These are phyloP conservation scores for Lyophyllum decastes DNA, from an alignment of 768 basidiomycete species.

Conservation along the genomic window DNA sequence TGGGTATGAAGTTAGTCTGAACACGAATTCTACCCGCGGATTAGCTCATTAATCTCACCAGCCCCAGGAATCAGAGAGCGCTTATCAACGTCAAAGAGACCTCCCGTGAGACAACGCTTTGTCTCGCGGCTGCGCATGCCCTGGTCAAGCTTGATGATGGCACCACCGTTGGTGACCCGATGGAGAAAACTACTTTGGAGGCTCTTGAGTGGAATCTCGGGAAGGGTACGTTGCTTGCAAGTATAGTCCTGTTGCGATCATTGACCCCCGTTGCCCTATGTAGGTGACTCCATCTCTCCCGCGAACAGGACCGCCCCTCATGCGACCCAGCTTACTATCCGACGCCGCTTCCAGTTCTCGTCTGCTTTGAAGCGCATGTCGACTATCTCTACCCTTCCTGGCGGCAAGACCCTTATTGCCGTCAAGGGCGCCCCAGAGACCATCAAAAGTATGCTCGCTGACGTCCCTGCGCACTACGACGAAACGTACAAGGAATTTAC, in stretches of 20 bases:
- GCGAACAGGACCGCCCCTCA: conserved; percentile 53
- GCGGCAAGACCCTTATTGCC: conserved; percentile 61
- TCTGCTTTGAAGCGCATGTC: conserved; percentile 98
- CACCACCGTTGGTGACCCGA: conserved; percentile 93
- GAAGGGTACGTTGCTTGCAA: conserved; percentile 47
- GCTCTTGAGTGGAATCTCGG: conserved; percentile 86
- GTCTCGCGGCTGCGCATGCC: conserved; percentile 94
- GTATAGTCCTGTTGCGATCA: conserved; percentile 35
- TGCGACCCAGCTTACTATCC: conserved; percentile 66
- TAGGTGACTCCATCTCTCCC: conserved; percentile 74
- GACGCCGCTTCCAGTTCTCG: conserved; percentile 96
- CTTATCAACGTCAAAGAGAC: conserved; percentile 82
- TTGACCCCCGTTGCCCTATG: conserved; percentile 44
- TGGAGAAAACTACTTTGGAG: conserved; percentile 96
- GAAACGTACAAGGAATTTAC: conserved; percentile 96
- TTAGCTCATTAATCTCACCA: conserved; percentile 27
- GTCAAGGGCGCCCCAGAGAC: conserved; percentile 99
- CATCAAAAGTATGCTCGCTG: conserved; percentile 81
- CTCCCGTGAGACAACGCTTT: conserved; percentile 75
- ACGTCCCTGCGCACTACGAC: conserved; percentile 81
- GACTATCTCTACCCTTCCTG: conserved; percentile 71
- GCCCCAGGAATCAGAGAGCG: conserved; percentile 57
- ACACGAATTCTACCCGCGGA: not conserved
- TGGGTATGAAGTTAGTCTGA: conserved; percentile 80
- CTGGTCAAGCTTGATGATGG: conserved; percentile 94